These are phyloP conservation scores for Sclerotinia spermophila DNA, from an alignment of 2,329 filamentous ascomycete species.

Conservation along the genomic window DNA sequence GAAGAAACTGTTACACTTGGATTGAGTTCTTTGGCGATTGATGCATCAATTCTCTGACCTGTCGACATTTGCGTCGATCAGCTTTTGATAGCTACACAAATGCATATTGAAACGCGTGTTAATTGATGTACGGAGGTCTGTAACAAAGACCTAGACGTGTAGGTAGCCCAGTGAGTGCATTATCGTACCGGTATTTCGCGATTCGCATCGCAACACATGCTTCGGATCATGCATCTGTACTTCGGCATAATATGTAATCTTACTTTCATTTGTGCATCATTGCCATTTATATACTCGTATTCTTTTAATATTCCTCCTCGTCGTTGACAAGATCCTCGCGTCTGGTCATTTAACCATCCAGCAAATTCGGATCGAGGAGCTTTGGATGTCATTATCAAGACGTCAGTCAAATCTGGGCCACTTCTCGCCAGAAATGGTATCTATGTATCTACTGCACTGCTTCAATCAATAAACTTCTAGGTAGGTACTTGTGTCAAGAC, in stretches of 20 bases:
- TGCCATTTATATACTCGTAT: background rate
- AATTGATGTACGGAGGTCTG: conserved; percentile 1
- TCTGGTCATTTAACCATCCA: background rate
- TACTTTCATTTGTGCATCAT: background rate
- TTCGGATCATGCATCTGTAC: conserved; percentile 2
- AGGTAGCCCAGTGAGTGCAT: conserved; percentile 13
- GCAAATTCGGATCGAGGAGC: background rate
- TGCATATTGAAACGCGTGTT: conserved; percentile 13
- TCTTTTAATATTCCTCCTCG: background rate
- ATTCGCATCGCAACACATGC: background rate
- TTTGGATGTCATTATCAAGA: background rate
- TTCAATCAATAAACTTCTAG: background rate
- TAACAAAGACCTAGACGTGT: background rate
- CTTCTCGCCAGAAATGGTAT: background rate
- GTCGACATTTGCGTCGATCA: background rate
- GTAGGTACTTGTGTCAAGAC: background rate
- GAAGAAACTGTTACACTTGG: background rate
- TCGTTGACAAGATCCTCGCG: background rate
- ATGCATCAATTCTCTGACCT: conserved; percentile 7
- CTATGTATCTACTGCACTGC: background rate
- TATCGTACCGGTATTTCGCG: conserved; percentile 12
- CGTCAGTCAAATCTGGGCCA: background rate
- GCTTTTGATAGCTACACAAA: conserved; percentile 6
- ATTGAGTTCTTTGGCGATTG: background rate
- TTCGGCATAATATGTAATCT: background rate